phyloP scores from a whole-genome alignment of 1,284 basidiomycete genomes.

The Agaricales sp. region DNA sequence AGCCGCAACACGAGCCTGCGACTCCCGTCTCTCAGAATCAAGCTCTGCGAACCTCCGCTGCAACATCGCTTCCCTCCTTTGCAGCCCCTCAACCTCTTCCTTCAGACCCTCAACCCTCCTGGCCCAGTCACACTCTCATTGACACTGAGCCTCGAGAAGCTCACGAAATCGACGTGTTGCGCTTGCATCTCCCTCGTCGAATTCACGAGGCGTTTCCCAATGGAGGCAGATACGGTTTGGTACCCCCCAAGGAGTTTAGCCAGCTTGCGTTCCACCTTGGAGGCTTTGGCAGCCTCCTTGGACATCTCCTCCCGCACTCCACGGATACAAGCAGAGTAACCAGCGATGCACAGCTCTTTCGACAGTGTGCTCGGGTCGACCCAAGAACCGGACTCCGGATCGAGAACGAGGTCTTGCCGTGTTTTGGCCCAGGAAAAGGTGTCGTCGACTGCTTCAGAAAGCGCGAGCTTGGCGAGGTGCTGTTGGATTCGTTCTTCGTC shows the following conservation, averaged over 20 bases:
- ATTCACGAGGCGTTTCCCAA: conserved; percentile 56
- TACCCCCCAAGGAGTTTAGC: conserved; percentile 86
- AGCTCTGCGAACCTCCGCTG: conserved; percentile 82
- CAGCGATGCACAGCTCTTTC: conserved; percentile 48
- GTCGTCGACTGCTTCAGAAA: conserved; percentile 49
- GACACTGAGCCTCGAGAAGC: conserved; percentile 61
- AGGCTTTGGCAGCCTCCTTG: conserved; percentile 72
- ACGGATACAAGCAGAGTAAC: conserved; percentile 54
- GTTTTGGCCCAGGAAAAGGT: conserved; percentile 58
- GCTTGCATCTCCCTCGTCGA: conserved; percentile 65
- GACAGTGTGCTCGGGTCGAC: conserved; percentile 54
- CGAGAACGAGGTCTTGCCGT: conserved; percentile 53
- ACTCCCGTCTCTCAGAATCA: conserved; percentile 60
- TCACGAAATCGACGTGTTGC: conserved; percentile 63
- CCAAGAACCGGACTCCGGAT: conserved; percentile 51
- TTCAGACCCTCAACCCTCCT: conserved; percentile 63
- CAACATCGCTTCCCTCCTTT: conserved; percentile 63
- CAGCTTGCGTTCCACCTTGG: conserved; percentile 91
- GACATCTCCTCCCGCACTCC: conserved; percentile 67
- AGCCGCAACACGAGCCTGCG: conserved; percentile 45
- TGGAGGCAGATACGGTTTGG: conserved; percentile 63
- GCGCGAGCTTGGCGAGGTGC: conserved; percentile 47
- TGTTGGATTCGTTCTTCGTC: conserved; percentile 56
- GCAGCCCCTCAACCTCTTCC: conserved; percentile 77
- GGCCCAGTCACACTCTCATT: conserved; percentile 73